A percentile compares a stretch with the other conserved stretches of the same genome.
phyloP scores from a whole-genome alignment of 306 rosid genomes.

The Fragaria iinumae region DNA sequence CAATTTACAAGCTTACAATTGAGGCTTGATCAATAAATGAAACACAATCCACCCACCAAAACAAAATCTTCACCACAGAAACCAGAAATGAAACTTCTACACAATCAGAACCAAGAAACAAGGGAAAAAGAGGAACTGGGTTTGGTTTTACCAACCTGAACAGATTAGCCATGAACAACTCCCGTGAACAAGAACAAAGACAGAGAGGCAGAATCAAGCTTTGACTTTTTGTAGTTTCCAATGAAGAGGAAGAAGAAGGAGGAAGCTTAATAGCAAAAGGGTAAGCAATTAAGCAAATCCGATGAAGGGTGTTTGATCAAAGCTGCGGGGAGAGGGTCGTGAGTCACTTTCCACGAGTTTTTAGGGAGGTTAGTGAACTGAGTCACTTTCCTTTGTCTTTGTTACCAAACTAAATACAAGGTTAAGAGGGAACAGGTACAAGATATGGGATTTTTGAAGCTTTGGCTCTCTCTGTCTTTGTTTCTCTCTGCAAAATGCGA shows the following conservation, averaged over 20 bases:
- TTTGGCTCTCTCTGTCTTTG: not conserved
- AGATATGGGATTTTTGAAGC: not conserved
- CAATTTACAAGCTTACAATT: not conserved
- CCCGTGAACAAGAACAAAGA: not conserved
- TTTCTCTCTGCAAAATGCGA: not conserved
- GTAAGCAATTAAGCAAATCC: slow-evolving; percentile 7
- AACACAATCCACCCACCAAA: slow-evolving; percentile 1
- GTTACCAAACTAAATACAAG: not conserved
- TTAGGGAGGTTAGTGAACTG: not conserved
- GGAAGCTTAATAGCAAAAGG: not conserved
- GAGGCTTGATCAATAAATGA: not conserved
- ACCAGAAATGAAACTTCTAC: not conserved
- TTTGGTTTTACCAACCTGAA: slow-evolving; percentile 26
- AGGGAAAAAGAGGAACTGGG: slow-evolving; percentile 6
- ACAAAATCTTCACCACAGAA: not conserved
- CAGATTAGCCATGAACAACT: slow-evolving; percentile 4
- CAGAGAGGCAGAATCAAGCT: not conserved
- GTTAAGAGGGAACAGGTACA: not conserved
- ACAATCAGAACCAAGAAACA: slow-evolving; percentile 1
- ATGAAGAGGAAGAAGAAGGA: not conserved
- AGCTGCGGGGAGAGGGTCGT: not conserved
- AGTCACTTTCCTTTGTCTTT: not conserved
- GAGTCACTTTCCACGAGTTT: slow-evolving; percentile 10
- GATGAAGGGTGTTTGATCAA: not conserved
- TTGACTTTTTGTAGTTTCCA: slow-evolving; percentile 18